Evolutionary conservation across 768 basidiomycete species (phyloP), one percentile per base, ranked within the genome.

Genomic region (Suillus cothurnatus): DNA sequence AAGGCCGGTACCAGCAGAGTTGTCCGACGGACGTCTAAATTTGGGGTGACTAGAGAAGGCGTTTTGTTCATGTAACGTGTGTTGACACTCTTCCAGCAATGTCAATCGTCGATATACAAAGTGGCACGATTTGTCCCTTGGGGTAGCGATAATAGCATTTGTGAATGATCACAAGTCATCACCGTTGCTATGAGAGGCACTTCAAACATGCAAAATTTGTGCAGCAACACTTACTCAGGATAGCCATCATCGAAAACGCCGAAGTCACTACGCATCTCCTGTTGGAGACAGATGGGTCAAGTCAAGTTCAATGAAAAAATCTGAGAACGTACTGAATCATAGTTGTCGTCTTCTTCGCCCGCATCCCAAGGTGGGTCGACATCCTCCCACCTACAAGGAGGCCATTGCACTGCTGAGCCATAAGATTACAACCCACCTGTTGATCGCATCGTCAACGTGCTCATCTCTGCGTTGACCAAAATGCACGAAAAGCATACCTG

Each of bases 281-380:
- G 38, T 59, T 28, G 6, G 26, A 39, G 23, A 41, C 6, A 38
- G 8, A 58, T 26, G 6, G 11, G 21, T 39, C 38, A 39, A 38
- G 21, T 17, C n/a, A 14, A 5, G 26, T 59, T 26, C 5, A 12
- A 28, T 59, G 19, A 26, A 58, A 26, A 11, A 12, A 2, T 3
- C 19, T 21, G 19, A 21, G 3, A 41, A 39, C 38, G 19, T 59
- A 59, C 57, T 28, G 57, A 38, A 41, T 59, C 57, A 21, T 59
- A 59, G 26, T 75, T 31, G 7, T 26, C 19, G 34, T 77, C 75
- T 31, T 67, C 70, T 9, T 64, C 69, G 21, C 75, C 74, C 4
- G 75, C 69, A 1, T 77, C 63, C 74, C 75, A 75, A 6, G 71
- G 70, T 6, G 63, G 36, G 1, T 4, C 2, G 5, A 32, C 68